phyloP scores from a whole-genome alignment of 768 basidiomycete genomes.

The Calocybe cyanea region DNA sequence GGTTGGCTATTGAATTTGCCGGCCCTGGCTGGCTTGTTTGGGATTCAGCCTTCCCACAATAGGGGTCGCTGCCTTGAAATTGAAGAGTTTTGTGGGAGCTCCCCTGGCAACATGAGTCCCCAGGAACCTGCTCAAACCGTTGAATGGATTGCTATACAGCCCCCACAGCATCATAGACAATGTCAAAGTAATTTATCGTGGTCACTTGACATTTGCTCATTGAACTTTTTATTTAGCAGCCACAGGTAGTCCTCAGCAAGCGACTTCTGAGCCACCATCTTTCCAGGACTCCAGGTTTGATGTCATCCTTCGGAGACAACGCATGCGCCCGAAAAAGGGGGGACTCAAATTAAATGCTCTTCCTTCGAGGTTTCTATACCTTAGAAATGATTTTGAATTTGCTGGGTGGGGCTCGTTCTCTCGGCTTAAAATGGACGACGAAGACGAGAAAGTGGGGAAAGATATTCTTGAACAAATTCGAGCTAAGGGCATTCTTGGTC shows the following conservation, averaged over 20 bases:
- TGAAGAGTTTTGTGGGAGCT: too few species aligned
- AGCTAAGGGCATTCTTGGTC: slow-evolving; percentile 47
- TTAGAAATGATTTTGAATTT: slow-evolving; percentile 65
- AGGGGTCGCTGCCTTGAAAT: too few species aligned
- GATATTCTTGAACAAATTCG: slow-evolving; percentile 24
- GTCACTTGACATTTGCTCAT: too few species aligned
- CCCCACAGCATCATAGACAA: slow-evolving; percentile 10
- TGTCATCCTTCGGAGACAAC: slow-evolving; percentile 58
- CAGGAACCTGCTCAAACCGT: neutral
- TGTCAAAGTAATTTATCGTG: neutral
- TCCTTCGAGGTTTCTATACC: slow-evolving; percentile 60
- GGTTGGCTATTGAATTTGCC: too few species aligned
- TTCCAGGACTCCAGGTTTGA: slow-evolving; percentile 49
- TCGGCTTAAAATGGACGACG: slow-evolving; percentile 39
- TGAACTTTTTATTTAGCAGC: neutral
- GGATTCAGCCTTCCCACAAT: too few species aligned
- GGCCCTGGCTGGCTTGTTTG: too few species aligned
- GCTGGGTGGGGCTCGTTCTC: slow-evolving; percentile 64
- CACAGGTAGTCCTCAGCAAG: neutral
- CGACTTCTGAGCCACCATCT: slow-evolving; percentile 23
- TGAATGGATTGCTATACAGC: slow-evolving; percentile 24
- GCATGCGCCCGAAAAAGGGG: slow-evolving; percentile 40
- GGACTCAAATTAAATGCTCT: slow-evolving; percentile 34
- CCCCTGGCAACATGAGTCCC: too few species aligned
- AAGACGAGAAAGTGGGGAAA: slow-evolving; percentile 36